phyloP scores from a whole-genome alignment of 2,329 filamentous ascomycete species.

The Ambrosiella beaveri region DNA sequence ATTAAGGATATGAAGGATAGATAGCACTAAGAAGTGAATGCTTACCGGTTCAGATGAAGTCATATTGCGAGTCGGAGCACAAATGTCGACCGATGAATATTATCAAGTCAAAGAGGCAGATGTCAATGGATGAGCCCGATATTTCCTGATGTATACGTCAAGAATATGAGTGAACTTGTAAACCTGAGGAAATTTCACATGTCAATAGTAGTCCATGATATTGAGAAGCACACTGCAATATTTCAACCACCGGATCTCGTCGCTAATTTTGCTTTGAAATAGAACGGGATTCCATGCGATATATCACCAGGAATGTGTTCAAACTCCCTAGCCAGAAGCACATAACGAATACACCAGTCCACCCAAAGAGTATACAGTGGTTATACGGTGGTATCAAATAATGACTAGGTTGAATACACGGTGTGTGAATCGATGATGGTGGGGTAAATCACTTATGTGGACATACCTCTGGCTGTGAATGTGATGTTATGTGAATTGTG shows the following conservation, averaged over 20 bases:
- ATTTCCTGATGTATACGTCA: no score
- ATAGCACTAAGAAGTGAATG: not conserved
- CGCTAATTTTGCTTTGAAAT: no score
- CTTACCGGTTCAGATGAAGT: conserved; percentile 11
- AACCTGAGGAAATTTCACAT: no score
- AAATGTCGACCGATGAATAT: not conserved
- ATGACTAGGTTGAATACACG: not conserved
- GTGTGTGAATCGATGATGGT: no score
- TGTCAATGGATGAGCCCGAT: not conserved
- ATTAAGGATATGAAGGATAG: not conserved
- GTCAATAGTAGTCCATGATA: not conserved
- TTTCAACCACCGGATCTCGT: no score
- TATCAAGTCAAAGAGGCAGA: not conserved
- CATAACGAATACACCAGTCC: not conserved
- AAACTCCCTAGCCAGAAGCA: not conserved
- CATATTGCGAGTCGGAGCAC: conserved; percentile 6
- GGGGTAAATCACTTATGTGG: no score
- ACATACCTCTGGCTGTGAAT: not conserved
- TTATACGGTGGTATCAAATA: not conserved
- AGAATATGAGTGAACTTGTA: no score
- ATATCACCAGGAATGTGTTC: not conserved
- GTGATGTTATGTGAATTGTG: not conserved
- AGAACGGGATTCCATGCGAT: not conserved
- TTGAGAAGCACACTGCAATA: not conserved
- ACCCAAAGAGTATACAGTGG: not conserved